Evolutionary conservation across 2,329 filamentous ascomycete species (phyloP), one percentile per base, ranked within the genome.

Genomic region (Chrysoporthe deuterocubensis): DNA sequence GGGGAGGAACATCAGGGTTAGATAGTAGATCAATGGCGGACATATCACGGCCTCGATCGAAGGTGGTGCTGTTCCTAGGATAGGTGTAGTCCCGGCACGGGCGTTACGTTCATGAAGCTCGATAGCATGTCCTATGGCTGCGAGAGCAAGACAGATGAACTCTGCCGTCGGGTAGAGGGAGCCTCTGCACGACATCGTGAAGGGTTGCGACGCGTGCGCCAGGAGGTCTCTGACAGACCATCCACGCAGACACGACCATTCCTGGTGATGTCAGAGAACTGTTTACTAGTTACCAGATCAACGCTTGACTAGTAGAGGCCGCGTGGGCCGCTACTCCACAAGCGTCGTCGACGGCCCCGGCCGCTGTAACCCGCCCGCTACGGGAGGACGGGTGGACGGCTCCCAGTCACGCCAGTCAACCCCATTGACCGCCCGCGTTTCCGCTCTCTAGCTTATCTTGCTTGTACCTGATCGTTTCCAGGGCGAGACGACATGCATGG

Each of bases 1-100:
- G 9, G 79, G 77, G 16, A 82, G 75, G 56, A 81, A 77, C 2
- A 81, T 72, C 0, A 82, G 72, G 3, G 80, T 80, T 37, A 81
- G 65, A 66, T 81, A 82, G 72, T 82, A 82, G 6, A 78, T 73
- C 16, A 82, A 67, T 2, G 80, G 80, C 26, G 80, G 80, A 40
- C 76, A 73, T 40, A 82, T 65, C 6, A 79, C 73, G 7, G 80
- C 78, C 58, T 77, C 73, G 34, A 80, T 71, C 0, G 78, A 81
- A 32, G 82, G 73, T 6, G 80, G 78, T 26, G 71, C 76, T 4
- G 78, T 81, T 32, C 77, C 77, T n/a, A 79, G 79, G 56, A 81
- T 77, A 1, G 79, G 58, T 78, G 76, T 42, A 82, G 74, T 43
- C 78, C 80, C 44, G 78, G 75, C 59, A 79, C 72, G 21, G 77